A percentile compares a stretch with the other conserved stretches of the same genome.
Evolutionary conservation across 2,329 filamentous ascomycete species (phyloP).

Genomic region (Venturia aucupariae): DNA sequence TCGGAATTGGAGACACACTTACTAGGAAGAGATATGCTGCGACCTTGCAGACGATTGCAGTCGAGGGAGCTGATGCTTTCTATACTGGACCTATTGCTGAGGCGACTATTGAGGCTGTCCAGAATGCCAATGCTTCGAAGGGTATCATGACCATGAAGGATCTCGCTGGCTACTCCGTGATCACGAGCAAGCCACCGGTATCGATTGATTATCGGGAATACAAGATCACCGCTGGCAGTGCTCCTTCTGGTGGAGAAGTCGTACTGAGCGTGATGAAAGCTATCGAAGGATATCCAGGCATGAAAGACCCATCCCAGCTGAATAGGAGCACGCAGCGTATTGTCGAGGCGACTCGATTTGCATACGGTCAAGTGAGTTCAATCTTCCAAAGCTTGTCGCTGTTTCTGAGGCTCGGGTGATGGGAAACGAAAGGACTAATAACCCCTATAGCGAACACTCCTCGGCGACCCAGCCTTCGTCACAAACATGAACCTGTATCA

Average conservation of each 20-base stretch:
- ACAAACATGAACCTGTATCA: slow-evolving; percentile 55
- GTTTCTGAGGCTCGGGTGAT: neutral
- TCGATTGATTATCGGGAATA: slow-evolving; percentile 51
- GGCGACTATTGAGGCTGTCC: slow-evolving; percentile 61
- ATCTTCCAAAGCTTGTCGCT: neutral
- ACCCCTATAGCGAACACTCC: slow-evolving; percentile 46
- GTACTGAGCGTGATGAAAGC: slow-evolving; percentile 70
- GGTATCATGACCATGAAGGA: slow-evolving; percentile 81
- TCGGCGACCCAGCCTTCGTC: slow-evolving; percentile 77
- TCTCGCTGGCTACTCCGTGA: slow-evolving; percentile 61
- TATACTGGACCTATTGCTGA: slow-evolving; percentile 66
- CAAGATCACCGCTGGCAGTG: slow-evolving; percentile 58
- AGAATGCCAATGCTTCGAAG: slow-evolving; percentile 43
- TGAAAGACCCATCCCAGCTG: slow-evolving; percentile 46
- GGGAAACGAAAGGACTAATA: neutral
- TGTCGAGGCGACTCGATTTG: slow-evolving; percentile 83
- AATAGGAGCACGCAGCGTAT: slow-evolving; percentile 73
- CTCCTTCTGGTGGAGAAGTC: slow-evolving; percentile 74
- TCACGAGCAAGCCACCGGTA: slow-evolving; percentile 53
- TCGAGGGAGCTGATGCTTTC: slow-evolving; percentile 62
- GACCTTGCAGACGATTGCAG: slow-evolving; percentile 68
- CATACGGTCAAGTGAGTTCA: slow-evolving; percentile 48
- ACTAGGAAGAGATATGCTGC: slow-evolving; percentile 72
- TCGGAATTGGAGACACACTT: slow-evolving; percentile 69
- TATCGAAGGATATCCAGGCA: slow-evolving; percentile 63